Evolutionary conservation across 164 flowering plant genomes (phyloP).

Genomic region (Buxus sempervirens): DNA sequence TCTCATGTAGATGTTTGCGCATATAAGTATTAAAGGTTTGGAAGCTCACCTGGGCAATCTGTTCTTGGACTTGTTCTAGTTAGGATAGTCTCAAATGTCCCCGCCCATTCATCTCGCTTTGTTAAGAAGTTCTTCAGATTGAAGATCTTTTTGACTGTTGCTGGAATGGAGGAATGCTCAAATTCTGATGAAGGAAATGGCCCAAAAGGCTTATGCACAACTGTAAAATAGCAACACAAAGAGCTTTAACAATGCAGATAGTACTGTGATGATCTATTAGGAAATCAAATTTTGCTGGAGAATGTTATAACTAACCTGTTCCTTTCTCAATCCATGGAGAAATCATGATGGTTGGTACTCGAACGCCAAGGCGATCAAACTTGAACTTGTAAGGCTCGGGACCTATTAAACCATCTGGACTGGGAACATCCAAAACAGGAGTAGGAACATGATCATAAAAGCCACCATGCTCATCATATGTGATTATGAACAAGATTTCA

Average conservation of each 20-base stretch:
- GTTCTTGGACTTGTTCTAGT: slow-evolving; percentile 60
- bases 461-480: slow-evolving; percentile 38
- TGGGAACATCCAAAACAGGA: slow-evolving; percentile 59
- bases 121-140: slow-evolving; percentile 61
- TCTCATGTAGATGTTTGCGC: not conserved
- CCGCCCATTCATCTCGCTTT: slow-evolving; percentile 91
- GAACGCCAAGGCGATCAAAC: slow-evolving; percentile 73
- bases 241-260: no score
- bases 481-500: slow-evolving; percentile 31
- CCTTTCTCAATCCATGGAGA: slow-evolving; percentile 88
- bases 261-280: not conserved
- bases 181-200: slow-evolving; percentile 68
- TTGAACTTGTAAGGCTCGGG: slow-evolving; percentile 54
- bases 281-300: not conserved
- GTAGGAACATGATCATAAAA: slow-evolving; percentile 74
- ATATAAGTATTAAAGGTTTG: not conserved
- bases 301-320: slow-evolving; percentile 35
- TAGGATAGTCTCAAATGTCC: slow-evolving; percentile 60
- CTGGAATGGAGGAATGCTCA: slow-evolving; percentile 89
- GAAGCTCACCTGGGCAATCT: slow-evolving; percentile 71
- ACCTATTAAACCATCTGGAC: slow-evolving; percentile 63
- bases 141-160: slow-evolving; percentile 81
- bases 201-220: slow-evolving; percentile 73
- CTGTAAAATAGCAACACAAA: slow-evolving; percentile 29
- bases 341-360: slow-evolving; percentile 64